phyloP scores from a whole-genome alignment of 306 rosid genomes.

The Quillaja saponaria region DNA sequence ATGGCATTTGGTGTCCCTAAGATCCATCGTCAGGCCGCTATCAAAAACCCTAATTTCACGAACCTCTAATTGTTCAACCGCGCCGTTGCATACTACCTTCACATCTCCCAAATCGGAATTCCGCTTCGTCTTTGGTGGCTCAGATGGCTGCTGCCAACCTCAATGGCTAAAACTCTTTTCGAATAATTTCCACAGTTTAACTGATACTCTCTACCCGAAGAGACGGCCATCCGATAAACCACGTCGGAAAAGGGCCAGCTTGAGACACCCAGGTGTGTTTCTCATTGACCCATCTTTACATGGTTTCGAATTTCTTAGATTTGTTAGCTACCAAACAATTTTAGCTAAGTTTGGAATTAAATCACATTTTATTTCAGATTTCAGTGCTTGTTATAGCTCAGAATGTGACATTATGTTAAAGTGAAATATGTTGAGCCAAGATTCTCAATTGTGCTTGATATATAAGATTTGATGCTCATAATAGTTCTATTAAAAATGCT shows the following conservation, averaged over 20 bases:
- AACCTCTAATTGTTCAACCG: background rate
- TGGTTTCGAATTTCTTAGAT: background rate
- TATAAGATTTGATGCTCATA: no score
- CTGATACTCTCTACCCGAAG: constrained; percentile 81
- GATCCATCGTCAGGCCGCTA: background rate
- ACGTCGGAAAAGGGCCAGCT: constrained; percentile 71
- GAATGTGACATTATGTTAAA: background rate
- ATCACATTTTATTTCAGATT: background rate
- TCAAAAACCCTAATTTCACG: background rate
- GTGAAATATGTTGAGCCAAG: background rate
- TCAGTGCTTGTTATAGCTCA: background rate
- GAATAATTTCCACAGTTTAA: constrained; percentile 68
- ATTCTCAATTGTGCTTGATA: background rate
- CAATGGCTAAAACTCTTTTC: constrained; percentile 47
- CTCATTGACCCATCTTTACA: background rate
- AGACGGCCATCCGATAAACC: constrained; percentile 67
- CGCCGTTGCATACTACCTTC: background rate
- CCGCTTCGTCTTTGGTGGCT: constrained; percentile 4
- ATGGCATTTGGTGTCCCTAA: background rate
- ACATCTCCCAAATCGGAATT: background rate
- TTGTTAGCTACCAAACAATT: background rate
- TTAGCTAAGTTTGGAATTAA: background rate
- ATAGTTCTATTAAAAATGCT: no score
- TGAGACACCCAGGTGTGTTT: constrained; percentile 68
- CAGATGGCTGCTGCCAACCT: constrained; percentile 23